Evolutionary conservation across 2,329 filamentous ascomycete genomes (phyloP).

Genomic region (Diaporthe capsici): DNA sequence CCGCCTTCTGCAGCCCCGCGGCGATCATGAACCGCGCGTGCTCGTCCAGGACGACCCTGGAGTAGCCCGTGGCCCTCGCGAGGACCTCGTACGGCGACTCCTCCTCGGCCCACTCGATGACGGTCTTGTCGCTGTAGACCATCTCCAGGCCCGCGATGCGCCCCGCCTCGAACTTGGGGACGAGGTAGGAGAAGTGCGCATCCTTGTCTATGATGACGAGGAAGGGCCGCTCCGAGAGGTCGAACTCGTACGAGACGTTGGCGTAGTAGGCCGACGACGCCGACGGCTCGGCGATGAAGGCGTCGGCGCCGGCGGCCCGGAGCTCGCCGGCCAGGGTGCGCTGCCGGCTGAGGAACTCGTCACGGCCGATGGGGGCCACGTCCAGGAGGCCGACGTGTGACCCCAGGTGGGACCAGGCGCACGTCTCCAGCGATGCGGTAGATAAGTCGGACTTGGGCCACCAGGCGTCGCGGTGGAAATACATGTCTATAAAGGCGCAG

Average conservation of each 20-base stretch:
- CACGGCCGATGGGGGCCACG: constrained; percentile 46
- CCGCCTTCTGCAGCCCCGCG: constrained; percentile 46
- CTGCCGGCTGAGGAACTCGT: constrained; percentile 48
- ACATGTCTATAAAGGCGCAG: constrained; percentile 27
- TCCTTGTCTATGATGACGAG: constrained; percentile 46
- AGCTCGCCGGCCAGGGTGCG: constrained; percentile 44
- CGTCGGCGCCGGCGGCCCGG: constrained; percentile 46
- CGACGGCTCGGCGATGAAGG: constrained; percentile 50
- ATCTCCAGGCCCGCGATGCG: constrained; percentile 49
- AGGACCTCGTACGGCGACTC: constrained; percentile 47
- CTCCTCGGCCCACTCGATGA: constrained; percentile 49
- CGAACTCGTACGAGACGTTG: constrained; percentile 45
- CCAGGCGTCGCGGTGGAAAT: constrained; percentile 32
- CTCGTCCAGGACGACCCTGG: constrained; percentile 49
- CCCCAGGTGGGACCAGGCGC: constrained; percentile 47
- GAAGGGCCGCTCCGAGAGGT: constrained; percentile 49
- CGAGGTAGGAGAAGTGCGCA: constrained; percentile 48
- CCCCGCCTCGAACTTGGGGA: constrained; percentile 49
- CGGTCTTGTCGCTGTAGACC: constrained; percentile 47
- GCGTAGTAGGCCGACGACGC: constrained; percentile 46
- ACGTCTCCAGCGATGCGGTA: constrained; percentile 43
- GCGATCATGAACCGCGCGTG: constrained; percentile 50
- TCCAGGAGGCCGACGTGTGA: constrained; percentile 45
- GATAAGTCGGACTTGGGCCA: constrained; percentile 19
- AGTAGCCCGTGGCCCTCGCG: constrained; percentile 42